A percentile compares a stretch with the other conserved stretches of the same genome.
These are phyloP conservation scores for Flaveria sonorensis DNA, from an alignment of 129 eudicot species.

Conservation along the genomic window DNA sequence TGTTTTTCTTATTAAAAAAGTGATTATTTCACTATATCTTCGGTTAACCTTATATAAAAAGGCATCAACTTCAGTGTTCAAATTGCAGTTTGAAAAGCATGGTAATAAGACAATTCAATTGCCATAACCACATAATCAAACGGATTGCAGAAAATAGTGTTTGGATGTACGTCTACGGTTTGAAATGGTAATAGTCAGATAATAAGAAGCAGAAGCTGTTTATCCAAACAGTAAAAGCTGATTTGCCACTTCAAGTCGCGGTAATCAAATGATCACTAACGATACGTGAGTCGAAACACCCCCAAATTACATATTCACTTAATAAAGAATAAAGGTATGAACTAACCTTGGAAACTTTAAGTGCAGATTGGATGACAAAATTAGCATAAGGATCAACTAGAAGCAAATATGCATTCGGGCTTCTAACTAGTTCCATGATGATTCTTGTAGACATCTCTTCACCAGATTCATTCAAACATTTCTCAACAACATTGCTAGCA, in stretches of 20 bases:
- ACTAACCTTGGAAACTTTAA: constrained; percentile 58
- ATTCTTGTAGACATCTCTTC: constrained; percentile 45
- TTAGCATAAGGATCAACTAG: constrained; percentile 67
- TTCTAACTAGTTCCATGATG: constrained; percentile 49
- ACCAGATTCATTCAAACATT: constrained; percentile 47
- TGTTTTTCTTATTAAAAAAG: neutral
- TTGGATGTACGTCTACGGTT: neutral
- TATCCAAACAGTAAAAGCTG: constrained; percentile 5
- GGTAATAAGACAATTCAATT: neutral
- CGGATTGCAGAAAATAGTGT: neutral
- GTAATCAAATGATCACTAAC: neutral
- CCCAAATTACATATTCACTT: neutral
- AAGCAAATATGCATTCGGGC: constrained; percentile 53
- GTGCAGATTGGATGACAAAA: constrained; percentile 69
- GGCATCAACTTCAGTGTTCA: neutral
- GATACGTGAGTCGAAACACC: neutral
- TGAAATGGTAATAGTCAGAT: neutral
- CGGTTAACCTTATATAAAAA: neutral
- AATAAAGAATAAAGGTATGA: neutral
- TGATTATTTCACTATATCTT: neutral
- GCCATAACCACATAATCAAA: neutral
- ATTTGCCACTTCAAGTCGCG: no score
- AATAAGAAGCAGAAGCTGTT: neutral
- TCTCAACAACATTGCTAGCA: constrained; percentile 79
- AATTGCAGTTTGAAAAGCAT: neutral